Percentiles rank a stretch among this genome's conserved stretches.
Conservation (phyloP, 345 rosid species). For the Populus deltoides region DNA sequence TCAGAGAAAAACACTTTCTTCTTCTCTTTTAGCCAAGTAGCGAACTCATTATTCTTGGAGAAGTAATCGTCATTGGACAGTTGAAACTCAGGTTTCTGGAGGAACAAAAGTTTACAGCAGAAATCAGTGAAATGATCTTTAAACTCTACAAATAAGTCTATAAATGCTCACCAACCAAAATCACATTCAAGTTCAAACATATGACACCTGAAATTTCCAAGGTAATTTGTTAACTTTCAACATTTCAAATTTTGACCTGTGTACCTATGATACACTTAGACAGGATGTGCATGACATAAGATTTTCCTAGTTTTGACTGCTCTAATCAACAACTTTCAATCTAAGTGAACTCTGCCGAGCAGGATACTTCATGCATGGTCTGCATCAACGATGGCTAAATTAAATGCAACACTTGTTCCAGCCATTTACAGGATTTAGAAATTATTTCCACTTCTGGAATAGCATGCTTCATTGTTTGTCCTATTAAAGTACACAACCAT, state of each 20-base stretch:
- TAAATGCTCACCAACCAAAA: not conserved
- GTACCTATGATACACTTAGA: not conserved
- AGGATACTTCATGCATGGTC: not conserved
- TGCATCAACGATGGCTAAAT: not conserved
- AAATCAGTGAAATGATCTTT: not conserved
- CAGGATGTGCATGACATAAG: not conserved
- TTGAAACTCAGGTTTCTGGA: slow-evolving; percentile 54
- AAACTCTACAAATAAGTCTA: not conserved
- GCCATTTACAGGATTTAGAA: not conserved
- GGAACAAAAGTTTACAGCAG: slow-evolving; percentile 2
- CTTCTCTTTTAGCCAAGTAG: slow-evolving; percentile 88
- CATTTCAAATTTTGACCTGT: not conserved
- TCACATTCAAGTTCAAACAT: not conserved
- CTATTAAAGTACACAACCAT: no score
- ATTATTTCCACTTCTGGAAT: not conserved
- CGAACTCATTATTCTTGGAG: slow-evolving; percentile 82
- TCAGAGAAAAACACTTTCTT: slow-evolving; percentile 72
- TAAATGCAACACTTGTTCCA: not conserved
- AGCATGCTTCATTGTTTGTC: not conserved
- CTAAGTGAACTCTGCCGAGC: not conserved
- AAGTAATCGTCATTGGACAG: slow-evolving; percentile 78
- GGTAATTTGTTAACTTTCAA: not conserved
- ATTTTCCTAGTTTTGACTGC: not conserved
- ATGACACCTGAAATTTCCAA: not conserved
- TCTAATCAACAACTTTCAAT: not conserved